Base-by-base conservation (phyloP, 75 land plant species). In the Gnetum montanum region DNA sequence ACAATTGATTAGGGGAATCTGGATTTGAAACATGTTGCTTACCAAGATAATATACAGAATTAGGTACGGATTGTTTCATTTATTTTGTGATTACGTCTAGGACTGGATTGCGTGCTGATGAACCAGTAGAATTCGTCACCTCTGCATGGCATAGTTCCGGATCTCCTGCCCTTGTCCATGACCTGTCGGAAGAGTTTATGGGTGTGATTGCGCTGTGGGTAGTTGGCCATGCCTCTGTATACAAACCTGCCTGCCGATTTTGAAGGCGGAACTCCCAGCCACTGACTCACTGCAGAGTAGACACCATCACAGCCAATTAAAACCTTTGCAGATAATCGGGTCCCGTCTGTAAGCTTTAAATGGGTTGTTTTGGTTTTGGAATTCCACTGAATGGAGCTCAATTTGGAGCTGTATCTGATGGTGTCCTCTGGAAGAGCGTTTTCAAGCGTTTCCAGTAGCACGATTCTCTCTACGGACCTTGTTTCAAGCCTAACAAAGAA, bases 271-370 rank as follows among this genome's bases (percentile, higher is more conserved):
- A 79, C 58, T 4, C 80, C 75, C 33, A 80, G 54, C 75, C 75
- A 71, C 24, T 40, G 47, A 8, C 75, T 80, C 31, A 84, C 86
- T 30, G 66, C 73, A 3, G 88, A 84, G 45, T 68, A 58, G 11
- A 73, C 74, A 23, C 88, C 88, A 46, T 84, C 88, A 27, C 76
- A 76, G 1, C 88, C 88, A 0, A 76, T 71, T 24, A 84, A 24
- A 5, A 84, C 88, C 78, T 81, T 77, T 6, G 78, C 52, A 34
- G 22, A 44, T 10, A 77, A 68, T 22, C 49, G 45, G 1, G 60
- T 43, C 52, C 81, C 72, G 55, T 77, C 70, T 30, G 64, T 69
- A 12, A 75, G 49, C 49, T 73, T 62, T 3, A 83, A 43, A 4
- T 18, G 52, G 33, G 55, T 56, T 10, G 34, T 8, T 18, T 31